Conservation (phyloP, 2,329 filamentous ascomycete genomes). For the Pseudohalonectria lignicola region DNA sequence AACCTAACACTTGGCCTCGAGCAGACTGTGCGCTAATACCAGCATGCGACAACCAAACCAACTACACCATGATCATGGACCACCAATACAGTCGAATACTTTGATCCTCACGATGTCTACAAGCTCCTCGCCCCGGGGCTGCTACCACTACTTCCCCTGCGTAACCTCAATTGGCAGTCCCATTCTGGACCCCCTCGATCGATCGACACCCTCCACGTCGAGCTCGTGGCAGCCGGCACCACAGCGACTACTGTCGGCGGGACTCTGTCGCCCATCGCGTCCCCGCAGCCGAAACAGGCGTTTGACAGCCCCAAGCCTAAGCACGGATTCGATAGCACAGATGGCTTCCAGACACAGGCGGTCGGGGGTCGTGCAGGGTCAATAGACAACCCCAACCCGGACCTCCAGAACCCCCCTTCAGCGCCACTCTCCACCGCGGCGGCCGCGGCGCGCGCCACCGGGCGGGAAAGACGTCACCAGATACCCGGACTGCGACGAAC, state of each 20-base stretch:
- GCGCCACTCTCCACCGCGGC: constrained; percentile 18
- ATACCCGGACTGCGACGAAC: constrained; percentile 89
- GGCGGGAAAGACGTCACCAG: constrained; percentile 68
- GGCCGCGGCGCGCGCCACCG: constrained; percentile 14
- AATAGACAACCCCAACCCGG: constrained; percentile 24
- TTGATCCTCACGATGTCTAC: constrained; percentile 84
- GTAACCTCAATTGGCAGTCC: constrained; percentile 95
- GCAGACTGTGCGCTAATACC: too few relatives aligned
- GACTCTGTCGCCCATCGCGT: constrained; percentile 19
- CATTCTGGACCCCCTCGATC: constrained; percentile 83
- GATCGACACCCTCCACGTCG: constrained; percentile 85
- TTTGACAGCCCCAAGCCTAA: too few relatives aligned
- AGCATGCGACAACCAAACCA: too few relatives aligned
- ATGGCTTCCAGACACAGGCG: constrained; percentile 50
- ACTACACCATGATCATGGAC: too few relatives aligned
- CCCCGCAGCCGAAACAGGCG: constrained; percentile 15
- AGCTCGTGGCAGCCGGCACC: constrained; percentile 58
- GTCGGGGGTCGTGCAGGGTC: constrained; percentile 29
- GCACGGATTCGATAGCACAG: constrained; percentile 30
- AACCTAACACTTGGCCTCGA: too few relatives aligned
- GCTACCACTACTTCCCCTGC: constrained; percentile 68
- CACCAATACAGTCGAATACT: constrained; percentile 80
- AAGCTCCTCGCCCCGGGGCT: constrained; percentile 70
- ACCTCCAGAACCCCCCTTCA: constrained; percentile 20
- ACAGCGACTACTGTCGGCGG: constrained; percentile 25